Base-by-base conservation (phyloP, 2,329 filamentous ascomycete genomes). In the Plectosphaerella sp. region DNA sequence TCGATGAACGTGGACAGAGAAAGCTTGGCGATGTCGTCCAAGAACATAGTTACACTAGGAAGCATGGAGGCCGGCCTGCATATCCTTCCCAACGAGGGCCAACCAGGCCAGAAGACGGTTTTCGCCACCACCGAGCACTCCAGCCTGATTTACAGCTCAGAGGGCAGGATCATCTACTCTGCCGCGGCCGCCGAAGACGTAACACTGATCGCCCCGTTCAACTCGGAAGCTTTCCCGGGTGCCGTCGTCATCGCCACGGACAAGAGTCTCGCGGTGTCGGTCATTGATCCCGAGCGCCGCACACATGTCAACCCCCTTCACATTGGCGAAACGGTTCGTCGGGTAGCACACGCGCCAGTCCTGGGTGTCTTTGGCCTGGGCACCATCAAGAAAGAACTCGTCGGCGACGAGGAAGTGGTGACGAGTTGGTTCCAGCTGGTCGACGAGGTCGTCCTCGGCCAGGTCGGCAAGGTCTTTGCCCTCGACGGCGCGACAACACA, bases 101-200 rank as follows among this genome's bases (percentile, higher is more conserved):
- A 33, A 2, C 74, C 86, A 47, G 82, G 80, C 0, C 72, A 90
- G 1, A 88, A 80, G 64, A 95, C 89, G 60, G 86, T 99, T 1
- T 96, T 99, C 65, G 91, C 91, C 1, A 96, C 91, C 0, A 96
- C 91, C 52, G 94, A 99, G 62, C 91, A 97, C 64, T 89, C 94
- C 0, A 97, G 90, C 57, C 72, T 99, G 51, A 96, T 99, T 47
- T 97, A 99, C 64, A 89, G 88, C 9, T 85, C 86, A 0, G 91
- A 97, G 64, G 90, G 89, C 1, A 82, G 92, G 20, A 87, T 97
- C 41, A 84, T 96, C 1, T 99, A 95, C 71, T 96, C 92, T 5
- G 92, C 94, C 2, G 90, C 97, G 2, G 96, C 93, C 12, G 91
- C 92, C 3, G 89, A 96, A 55, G 87, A 91, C 57, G 89, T 91